A percentile compares a stretch with the other conserved stretches of the same genome.
These are phyloP conservation scores for Stagonosporopsis vannaccii DNA, from an alignment of 2,329 filamentous ascomycete genomes.

Conservation along the genomic window DNA sequence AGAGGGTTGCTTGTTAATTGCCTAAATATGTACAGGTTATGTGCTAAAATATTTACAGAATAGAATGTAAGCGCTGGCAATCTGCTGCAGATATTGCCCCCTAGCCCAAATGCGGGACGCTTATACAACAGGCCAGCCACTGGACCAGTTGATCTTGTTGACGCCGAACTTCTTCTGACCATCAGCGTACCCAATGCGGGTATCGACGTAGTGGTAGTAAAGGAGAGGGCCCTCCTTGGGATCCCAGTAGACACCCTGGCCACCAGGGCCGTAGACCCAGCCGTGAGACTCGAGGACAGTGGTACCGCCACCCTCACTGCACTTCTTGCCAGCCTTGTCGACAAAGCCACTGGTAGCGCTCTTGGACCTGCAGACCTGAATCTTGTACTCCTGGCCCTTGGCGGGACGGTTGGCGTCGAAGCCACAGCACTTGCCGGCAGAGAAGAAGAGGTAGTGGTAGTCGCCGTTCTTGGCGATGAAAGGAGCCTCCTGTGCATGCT, in stretches of 20 bases:
- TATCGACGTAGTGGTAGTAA: conserved; percentile 70
- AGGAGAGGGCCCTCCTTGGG: conserved; percentile 60
- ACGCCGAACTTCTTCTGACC: conserved; percentile 61
- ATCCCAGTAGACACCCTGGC: conserved; percentile 67
- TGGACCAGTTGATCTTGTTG: conserved; percentile 59
- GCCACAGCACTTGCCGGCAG: conserved; percentile 67
- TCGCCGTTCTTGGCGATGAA: conserved; percentile 63
- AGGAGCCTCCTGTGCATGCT: conserved; percentile 63
- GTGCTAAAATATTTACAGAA: conserved; percentile 6
- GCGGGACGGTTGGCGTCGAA: conserved; percentile 62
- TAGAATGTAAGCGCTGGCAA: not conserved
- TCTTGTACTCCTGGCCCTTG: conserved; percentile 68
- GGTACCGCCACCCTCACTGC: conserved; percentile 65
- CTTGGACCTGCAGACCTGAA: conserved; percentile 68
- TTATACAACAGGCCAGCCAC: conserved; percentile 58
- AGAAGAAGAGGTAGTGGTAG: conserved; percentile 72
- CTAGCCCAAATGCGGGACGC: not conserved
- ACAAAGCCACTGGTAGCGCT: conserved; percentile 62
- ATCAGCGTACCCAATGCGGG: conserved; percentile 60
- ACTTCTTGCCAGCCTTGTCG: conserved; percentile 62
- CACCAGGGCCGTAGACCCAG: conserved; percentile 70
- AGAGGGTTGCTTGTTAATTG: no score
- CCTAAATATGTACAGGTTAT: not conserved
- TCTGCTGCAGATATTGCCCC: not conserved
- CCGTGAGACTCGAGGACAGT: conserved; percentile 67